Base-by-base conservation (phyloP, 108 stramenopile genomes). In the Nannochloropsis salina region DNA sequence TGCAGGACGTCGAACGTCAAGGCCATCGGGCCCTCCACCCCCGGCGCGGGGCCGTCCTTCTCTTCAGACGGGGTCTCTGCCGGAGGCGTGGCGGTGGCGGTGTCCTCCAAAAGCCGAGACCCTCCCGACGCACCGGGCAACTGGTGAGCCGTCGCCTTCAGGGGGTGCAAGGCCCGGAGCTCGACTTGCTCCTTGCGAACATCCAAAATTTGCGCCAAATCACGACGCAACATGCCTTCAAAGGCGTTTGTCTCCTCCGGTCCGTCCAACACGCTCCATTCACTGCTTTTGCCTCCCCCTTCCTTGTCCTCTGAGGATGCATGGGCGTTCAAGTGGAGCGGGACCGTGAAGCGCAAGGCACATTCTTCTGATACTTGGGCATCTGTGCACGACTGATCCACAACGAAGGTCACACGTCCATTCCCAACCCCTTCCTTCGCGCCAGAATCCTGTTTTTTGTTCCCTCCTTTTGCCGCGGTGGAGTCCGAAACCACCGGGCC, bases 181-280 rank as follows among this genome's bases (percentile, higher is more conserved):
- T n/a, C 20, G 61, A 74, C n/a, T n/a, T 74, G 61, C 61, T 74
- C 61, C 61, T 74, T 74, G 61, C n/a, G 61, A n/a, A 74, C n/a
- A 74, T 6, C 61, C 4, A 74, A n/a, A n/a, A 6, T 2, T 4
- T 74, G 61, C 8, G 8, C 61, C 61, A 74, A 74, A n/a, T 74
- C 61, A 15, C 61, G 15, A n/a, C 8, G 15, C 61, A 74, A 74
- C 61, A 74, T 74, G 20, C 8, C 61, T 8, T 74, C 61, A 74
- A 74, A 74, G 20, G 8, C 61, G 20, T n/a, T 15, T 2, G 61
- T n/a, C 61, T 74, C 61, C 8, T 74, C 61, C 6, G 15, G 20
- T 2, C 61, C 61, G n/a, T 74, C 61, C 61, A 74, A 74, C 4
- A 74, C 61, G n/a, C 61, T 74, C 61, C 61, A 74, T 74, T 15